These are phyloP conservation scores for Schizopora paradoxa DNA, from an alignment of 1,284 basidiomycete species.

Conservation along the genomic window DNA sequence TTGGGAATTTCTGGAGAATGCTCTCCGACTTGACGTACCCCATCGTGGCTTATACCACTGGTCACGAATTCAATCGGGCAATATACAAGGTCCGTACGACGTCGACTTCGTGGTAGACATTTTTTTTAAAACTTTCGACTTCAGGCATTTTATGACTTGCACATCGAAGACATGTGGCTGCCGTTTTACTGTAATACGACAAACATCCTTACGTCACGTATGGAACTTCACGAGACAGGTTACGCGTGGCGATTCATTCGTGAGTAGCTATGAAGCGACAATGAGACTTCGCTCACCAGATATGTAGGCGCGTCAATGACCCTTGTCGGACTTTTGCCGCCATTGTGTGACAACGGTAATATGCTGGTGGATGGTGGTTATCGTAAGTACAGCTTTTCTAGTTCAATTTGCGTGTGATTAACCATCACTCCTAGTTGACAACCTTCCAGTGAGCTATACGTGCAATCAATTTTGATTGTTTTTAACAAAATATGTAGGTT, in stretches of 20 bases:
- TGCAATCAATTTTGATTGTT: background rate
- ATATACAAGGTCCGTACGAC: conserved; percentile 65
- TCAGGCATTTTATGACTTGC: conserved; percentile 84
- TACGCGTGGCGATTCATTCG: conserved; percentile 91
- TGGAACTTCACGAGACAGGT: conserved; percentile 96
- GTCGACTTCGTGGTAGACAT: background rate
- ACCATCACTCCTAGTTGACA: conserved; percentile 61
- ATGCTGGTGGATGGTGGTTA: conserved; percentile 96
- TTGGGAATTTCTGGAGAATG: conserved; percentile 94
- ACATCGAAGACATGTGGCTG: conserved; percentile 99
- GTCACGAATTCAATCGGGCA: conserved; percentile 86
- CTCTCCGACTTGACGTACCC: conserved; percentile 96
- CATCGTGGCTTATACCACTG: conserved; percentile 95
- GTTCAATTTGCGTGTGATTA: background rate
- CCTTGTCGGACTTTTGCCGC: conserved; percentile 90
- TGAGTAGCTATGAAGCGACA: conserved; percentile 32
- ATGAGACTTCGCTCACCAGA: conserved; percentile 18
- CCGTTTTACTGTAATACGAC: conserved; percentile 99
- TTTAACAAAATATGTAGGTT: conserved; percentile 44
- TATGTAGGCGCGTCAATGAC: conserved; percentile 91
- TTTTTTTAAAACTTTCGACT: conserved; percentile 12
- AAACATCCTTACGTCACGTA: conserved; percentile 94
- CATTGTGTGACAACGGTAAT: conserved; percentile 90
- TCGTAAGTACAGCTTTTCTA: conserved; percentile 41
- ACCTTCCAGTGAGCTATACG: conserved; percentile 63